phyloP scores from a whole-genome alignment of 2,329 filamentous ascomycete species.

The Phialocephala sp. region DNA sequence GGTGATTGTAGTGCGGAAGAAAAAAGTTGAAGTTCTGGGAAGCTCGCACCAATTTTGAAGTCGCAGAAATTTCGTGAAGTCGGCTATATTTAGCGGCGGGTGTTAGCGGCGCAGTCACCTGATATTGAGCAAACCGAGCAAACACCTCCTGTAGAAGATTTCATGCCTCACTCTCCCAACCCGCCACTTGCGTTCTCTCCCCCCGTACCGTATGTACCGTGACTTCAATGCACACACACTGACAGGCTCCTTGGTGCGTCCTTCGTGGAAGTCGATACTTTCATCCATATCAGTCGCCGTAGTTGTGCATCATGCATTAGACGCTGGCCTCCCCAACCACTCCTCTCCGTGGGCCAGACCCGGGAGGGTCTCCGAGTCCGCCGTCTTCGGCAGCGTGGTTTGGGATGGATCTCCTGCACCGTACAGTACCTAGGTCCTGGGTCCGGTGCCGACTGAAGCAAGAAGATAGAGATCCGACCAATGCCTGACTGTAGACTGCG shows the following conservation, averaged over 20 bases:
- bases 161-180: background rate
- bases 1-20: background rate
- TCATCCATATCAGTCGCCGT: too few species aligned
- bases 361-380: background rate
- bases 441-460: background rate
- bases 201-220: too few species aligned
- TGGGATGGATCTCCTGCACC: background rate
- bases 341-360: too few species aligned
- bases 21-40: background rate
- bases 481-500: background rate
- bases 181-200: too few species aligned
- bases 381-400: conserved; percentile 1
- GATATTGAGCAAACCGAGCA: too few species aligned
- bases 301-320: too few species aligned
- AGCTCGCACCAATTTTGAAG: conserved; percentile 6
- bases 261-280: too few species aligned
- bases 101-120: background rate
- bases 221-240: too few species aligned
- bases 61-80: background rate
- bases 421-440: too few species aligned
- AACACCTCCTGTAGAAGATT: background rate
- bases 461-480: background rate
- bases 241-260: too few species aligned
- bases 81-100: background rate
- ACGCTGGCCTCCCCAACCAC: too few species aligned